phyloP scores from a whole-genome alignment of 495 filamentous ascomycete genomes.

The Arthonia radiata region DNA sequence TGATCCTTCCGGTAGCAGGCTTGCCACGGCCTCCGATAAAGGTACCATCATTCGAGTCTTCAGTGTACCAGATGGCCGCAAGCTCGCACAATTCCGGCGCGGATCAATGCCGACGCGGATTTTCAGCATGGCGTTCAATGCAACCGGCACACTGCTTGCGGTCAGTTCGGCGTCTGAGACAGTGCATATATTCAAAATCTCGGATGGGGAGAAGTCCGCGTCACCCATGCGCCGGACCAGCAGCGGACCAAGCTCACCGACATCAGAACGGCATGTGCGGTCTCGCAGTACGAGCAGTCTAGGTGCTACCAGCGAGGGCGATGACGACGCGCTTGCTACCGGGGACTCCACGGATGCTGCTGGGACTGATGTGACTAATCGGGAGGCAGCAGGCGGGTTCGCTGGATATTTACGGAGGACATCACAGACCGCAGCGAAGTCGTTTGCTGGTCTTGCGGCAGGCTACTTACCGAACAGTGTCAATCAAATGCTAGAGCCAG shows the following conservation, averaged over 20 bases:
- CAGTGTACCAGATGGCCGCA: conserved; percentile 64
- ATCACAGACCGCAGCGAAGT: conserved; percentile 81
- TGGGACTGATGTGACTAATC: not conserved
- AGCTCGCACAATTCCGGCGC: conserved; percentile 82
- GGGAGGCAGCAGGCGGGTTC: conserved; percentile 17
- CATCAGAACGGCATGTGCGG: conserved; percentile 3
- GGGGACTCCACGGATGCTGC: not conserved
- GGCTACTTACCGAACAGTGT: conserved; percentile 80
- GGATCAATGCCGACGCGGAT: conserved; percentile 86
- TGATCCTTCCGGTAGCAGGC: conserved; percentile 75
- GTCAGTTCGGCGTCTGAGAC: conserved; percentile 92
- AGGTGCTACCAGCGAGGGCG: conserved; percentile 6
- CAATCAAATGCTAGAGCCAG: conserved; percentile 91
- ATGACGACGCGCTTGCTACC: conserved; percentile 1
- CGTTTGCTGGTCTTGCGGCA: conserved; percentile 65
- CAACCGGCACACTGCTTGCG: conserved; percentile 73
- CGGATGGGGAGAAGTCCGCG: conserved; percentile 11
- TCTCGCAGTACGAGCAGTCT: conserved; percentile 6
- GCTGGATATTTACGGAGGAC: conserved; percentile 86
- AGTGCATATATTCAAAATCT: conserved; percentile 83
- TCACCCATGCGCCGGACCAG: conserved; percentile 15
- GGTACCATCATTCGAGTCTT: conserved; percentile 95
- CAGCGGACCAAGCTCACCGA: conserved; percentile 8
- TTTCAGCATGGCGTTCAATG: conserved; percentile 98
- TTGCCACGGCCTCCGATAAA: conserved; percentile 90